These are phyloP conservation scores for Punctularia strigosozonata DNA, from an alignment of 768 basidiomycete species.

Conservation along the genomic window DNA sequence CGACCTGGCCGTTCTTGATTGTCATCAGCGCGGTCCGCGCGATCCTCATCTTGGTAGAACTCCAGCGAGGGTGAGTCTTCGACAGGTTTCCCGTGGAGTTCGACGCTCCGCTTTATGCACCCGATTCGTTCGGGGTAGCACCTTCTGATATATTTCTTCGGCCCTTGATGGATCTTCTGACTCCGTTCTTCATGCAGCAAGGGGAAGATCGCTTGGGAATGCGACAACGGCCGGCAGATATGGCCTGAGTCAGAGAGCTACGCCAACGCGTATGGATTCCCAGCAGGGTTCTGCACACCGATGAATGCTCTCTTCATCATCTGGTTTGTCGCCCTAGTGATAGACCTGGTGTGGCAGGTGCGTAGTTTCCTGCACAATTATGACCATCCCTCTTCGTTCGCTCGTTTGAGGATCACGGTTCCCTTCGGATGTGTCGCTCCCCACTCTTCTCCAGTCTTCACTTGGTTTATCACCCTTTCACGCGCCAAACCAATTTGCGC, in stretches of 20 bases:
- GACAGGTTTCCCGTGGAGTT: slow-evolving; percentile 9
- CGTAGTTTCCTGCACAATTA: no score
- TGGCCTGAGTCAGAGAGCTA: no score
- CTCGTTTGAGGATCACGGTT: slow-evolving; percentile 49
- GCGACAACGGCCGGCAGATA: slow-evolving; percentile 55
- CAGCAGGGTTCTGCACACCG: no score
- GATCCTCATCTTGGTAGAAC: slow-evolving; percentile 63
- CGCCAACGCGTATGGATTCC: no score
- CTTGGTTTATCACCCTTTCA: no score
- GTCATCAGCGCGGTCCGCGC: slow-evolving; percentile 52
- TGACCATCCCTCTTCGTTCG: slow-evolving; percentile 40
- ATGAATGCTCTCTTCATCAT: no score
- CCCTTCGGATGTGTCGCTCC: no score
- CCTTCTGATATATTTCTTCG: background rate
- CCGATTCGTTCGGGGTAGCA: background rate
- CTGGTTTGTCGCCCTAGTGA: no score
- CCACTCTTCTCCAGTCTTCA: no score
- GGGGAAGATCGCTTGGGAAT: slow-evolving; percentile 63
- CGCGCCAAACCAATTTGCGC: no score
- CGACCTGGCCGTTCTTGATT: slow-evolving; percentile 64
- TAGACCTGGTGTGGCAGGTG: no score
- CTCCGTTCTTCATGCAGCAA: slow-evolving; percentile 27
- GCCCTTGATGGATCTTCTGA: slow-evolving; percentile 1
- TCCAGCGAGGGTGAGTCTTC: slow-evolving; percentile 50
- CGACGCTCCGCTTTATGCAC: slow-evolving; percentile 4